Conservation (phyloP, 139 green algal species). For the Dunaliella sp. region DNA sequence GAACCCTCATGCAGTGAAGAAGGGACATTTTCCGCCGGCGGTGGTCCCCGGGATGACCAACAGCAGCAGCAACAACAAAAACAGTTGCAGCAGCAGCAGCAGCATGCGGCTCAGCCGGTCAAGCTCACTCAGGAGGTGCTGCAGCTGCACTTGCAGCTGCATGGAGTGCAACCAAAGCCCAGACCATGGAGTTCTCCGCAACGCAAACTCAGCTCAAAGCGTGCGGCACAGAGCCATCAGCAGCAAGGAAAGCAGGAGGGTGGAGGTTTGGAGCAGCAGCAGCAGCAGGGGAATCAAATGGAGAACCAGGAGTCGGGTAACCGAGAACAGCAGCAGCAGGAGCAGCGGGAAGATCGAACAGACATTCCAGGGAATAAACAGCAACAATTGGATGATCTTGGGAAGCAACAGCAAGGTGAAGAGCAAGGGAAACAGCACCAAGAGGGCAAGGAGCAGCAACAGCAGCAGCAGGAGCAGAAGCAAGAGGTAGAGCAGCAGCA, state of each 20-base stretch:
- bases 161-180: neutral
- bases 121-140: neutral
- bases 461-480: neutral
- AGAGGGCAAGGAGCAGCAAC: neutral
- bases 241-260: neutral
- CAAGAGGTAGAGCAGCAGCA: conserved; percentile 9
- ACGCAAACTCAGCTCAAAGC: too few relatives aligned
- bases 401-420: neutral
- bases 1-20: too few relatives aligned
- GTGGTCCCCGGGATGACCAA: too few relatives aligned
- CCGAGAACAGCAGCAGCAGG: neutral
- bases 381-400: too few relatives aligned
- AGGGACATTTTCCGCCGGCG: too few relatives aligned
- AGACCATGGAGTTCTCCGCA: neutral
- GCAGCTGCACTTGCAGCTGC: neutral
- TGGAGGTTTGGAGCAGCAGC: neutral
- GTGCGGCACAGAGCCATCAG: neutral
- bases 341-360: neutral
- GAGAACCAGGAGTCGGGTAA: neutral
- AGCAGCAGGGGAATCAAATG: neutral
- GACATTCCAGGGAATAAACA: too few relatives aligned
- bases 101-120: neutral
- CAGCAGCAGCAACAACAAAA: too few relatives aligned
- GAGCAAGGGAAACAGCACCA: neutral
- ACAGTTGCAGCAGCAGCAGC: neutral